phyloP scores from a whole-genome alignment of 192 early-diverging fungal species.

The Mortierella antarctica region DNA sequence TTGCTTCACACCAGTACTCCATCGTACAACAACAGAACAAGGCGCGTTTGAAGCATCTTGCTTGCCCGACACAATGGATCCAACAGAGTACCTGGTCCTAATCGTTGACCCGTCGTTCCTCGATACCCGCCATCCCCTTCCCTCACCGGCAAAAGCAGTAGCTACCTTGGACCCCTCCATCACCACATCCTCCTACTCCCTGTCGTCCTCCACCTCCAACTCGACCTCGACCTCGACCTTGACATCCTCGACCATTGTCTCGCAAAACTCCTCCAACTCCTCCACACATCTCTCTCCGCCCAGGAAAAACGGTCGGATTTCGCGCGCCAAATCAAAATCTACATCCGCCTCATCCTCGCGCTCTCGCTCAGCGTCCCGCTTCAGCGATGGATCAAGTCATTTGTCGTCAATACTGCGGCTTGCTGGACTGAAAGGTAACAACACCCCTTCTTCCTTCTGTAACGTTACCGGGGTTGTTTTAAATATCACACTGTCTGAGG shows the following conservation, averaged over 20 bases:
- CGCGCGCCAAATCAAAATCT: slow-evolving; percentile 41
- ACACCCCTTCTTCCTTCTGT: too few relatives aligned
- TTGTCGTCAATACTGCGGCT: slow-evolving; percentile 41
- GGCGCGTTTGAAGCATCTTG: too few relatives aligned
- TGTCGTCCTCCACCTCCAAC: slow-evolving; percentile 27
- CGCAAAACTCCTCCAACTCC: slow-evolving; percentile 9
- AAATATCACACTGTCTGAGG: neutral
- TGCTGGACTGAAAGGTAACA: slow-evolving; percentile 41
- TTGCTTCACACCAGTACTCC: too few relatives aligned
- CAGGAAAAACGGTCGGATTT: slow-evolving; percentile 16
- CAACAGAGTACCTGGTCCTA: slow-evolving; percentile 28
- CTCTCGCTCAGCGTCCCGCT: slow-evolving; percentile 48
- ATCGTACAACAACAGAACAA: neutral
- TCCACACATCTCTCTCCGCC: slow-evolving; percentile 18
- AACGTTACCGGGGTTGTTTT: too few relatives aligned
- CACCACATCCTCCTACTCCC: slow-evolving; percentile 24
- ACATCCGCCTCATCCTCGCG: slow-evolving; percentile 18
- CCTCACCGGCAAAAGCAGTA: slow-evolving; percentile 9
- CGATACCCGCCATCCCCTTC: slow-evolving; percentile 14
- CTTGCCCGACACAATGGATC: slow-evolving; percentile 17
- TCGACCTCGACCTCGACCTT: neutral
- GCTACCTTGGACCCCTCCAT: slow-evolving; percentile 8
- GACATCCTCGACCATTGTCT: slow-evolving; percentile 12
- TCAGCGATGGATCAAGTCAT: slow-evolving; percentile 13
- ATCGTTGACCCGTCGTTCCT: slow-evolving; percentile 15